These are phyloP conservation scores for Pseudopithomyces chartarum DNA, from an alignment of 2,329 filamentous ascomycete species.

Conservation along the genomic window DNA sequence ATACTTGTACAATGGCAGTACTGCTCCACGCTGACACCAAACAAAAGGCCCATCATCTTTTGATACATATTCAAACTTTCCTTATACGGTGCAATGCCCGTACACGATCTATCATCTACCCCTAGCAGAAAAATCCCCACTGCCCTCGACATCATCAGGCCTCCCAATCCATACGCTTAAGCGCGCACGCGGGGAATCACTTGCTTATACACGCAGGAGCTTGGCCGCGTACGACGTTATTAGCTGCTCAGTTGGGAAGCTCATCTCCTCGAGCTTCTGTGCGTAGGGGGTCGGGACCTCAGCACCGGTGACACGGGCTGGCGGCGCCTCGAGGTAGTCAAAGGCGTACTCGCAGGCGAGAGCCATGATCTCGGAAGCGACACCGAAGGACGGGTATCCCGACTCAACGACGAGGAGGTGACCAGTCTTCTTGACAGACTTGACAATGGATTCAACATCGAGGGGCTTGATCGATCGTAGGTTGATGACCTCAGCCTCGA, in stretches of 20 bases:
- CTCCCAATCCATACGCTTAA: not conserved
- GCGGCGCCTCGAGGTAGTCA: conserved; percentile 94
- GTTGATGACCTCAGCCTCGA: conserved; percentile 97
- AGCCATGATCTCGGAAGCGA: conserved; percentile 89
- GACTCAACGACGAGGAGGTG: conserved; percentile 91
- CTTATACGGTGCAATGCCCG: not conserved
- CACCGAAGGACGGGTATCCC: conserved; percentile 93
- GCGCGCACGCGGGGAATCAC: not conserved
- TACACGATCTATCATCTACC: not conserved
- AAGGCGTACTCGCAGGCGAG: conserved; percentile 97
- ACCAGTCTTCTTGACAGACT: conserved; percentile 98
- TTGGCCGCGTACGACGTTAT: conserved; percentile 90
- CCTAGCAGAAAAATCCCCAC: not conserved
- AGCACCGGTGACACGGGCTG: conserved; percentile 91
- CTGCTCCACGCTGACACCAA: conserved; percentile 23
- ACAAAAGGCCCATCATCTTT: conserved; percentile 20
- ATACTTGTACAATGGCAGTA: conserved; percentile 28
- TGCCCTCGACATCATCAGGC: not conserved
- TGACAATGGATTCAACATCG: conserved; percentile 92
- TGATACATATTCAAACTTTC: conserved; percentile 28
- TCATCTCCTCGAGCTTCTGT: conserved; percentile 89
- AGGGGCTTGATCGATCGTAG: conserved; percentile 96
- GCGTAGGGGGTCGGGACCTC: conserved; percentile 98
- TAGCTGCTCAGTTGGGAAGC: conserved; percentile 86
- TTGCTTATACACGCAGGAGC: conserved; percentile 73